These are phyloP conservation scores for Phytophthora pinifolia DNA, from an alignment of 352 stramenopile species.

Conservation along the genomic window DNA sequence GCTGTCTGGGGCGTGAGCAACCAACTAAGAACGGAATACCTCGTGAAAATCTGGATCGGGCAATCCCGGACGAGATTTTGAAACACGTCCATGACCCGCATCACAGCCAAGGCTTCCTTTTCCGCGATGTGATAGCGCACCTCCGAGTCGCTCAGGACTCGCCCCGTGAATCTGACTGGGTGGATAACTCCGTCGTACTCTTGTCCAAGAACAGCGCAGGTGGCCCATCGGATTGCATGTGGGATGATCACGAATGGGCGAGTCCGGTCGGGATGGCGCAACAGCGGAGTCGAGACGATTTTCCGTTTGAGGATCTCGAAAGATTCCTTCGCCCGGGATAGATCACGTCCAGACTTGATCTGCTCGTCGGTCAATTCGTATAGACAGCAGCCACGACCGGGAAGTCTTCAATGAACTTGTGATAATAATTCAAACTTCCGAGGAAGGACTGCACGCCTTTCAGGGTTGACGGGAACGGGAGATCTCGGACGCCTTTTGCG, in stretches of 20 bases:
- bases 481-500: not conserved
- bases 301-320: not conserved
- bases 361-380: not conserved
- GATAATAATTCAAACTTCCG: not conserved
- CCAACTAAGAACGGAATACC: too few relatives aligned
- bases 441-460: not conserved
- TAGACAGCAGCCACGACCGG: not conserved
- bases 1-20: not conserved
- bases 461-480: not conserved
- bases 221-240: not conserved
- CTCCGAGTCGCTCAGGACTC: not conserved
- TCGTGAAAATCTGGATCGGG: too few relatives aligned
- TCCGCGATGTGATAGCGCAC: not conserved
- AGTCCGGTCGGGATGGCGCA: not conserved
- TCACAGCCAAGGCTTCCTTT: not conserved
- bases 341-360: not conserved
- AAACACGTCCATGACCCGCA: not conserved
- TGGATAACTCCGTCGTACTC: not conserved
- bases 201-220: not conserved
- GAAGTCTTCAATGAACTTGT: slow-evolving; percentile 6
- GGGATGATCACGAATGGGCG: not conserved
- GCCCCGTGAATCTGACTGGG: not conserved
- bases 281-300: not conserved
- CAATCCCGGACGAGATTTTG: too few relatives aligned
- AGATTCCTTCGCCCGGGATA: not conserved